phyloP scores from a whole-genome alignment of 169 alveolate species.

The Plasmodium coatneyi region DNA sequence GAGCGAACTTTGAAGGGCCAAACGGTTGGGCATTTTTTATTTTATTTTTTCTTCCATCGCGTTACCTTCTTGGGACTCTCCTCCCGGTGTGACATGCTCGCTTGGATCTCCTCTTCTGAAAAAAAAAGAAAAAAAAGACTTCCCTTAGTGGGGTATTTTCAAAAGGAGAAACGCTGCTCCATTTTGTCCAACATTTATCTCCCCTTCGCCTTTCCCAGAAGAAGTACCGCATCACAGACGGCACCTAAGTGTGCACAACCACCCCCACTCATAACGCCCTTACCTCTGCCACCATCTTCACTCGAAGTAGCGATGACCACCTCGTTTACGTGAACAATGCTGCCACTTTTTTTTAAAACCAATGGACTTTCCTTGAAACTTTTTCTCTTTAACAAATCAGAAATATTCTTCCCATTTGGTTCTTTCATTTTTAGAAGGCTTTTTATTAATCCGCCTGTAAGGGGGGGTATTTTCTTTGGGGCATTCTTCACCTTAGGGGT shows the following conservation, averaged over 20 bases:
- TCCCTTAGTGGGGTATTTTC: background rate
- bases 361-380: slow-evolving; percentile 5
- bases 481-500: background rate
- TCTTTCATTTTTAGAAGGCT: slow-evolving; percentile 21
- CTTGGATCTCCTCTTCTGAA: slow-evolving; percentile 19
- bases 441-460: background rate
- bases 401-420: slow-evolving; percentile 3
- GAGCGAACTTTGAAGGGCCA: background rate
- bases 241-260: background rate
- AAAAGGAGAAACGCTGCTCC: background rate
- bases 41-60: background rate
- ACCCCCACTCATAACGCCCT: background rate
- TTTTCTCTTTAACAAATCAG: slow-evolving; percentile 7
- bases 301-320: background rate
- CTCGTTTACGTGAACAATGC: background rate
- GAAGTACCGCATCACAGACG: background rate
- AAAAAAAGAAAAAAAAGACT: background rate
- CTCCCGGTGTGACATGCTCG: background rate
- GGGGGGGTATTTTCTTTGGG: background rate
- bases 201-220: background rate
- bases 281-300: background rate
- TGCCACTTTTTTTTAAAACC: background rate
- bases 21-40: background rate
- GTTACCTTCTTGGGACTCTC: slow-evolving; percentile 42
- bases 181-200: background rate